Conservation (phyloP, 2,329 filamentous ascomycete genomes). For the Fonsecaea pugnacius region DNA sequence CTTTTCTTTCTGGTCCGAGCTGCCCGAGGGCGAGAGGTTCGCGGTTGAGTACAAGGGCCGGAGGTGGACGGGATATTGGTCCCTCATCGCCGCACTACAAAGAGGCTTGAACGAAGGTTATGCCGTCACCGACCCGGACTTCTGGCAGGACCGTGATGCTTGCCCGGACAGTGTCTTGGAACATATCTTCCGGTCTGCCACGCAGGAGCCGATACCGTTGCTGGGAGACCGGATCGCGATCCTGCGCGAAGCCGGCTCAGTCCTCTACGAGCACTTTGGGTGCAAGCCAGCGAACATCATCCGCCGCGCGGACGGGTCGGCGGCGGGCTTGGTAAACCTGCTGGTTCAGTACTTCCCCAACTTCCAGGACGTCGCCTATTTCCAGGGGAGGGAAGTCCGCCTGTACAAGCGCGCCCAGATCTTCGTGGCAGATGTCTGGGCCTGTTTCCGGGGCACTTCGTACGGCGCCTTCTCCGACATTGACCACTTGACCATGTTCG, state of each 20-base stretch:
- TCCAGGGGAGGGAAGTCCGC: slow-evolving; percentile 75
- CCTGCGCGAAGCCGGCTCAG: slow-evolving; percentile 77
- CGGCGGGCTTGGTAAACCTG: slow-evolving; percentile 82
- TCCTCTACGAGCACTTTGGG: slow-evolving; percentile 79
- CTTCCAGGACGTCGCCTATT: slow-evolving; percentile 79
- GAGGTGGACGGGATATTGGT: slow-evolving; percentile 94
- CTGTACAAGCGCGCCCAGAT: slow-evolving; percentile 96
- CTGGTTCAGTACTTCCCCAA: slow-evolving; percentile 74
- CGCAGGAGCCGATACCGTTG: slow-evolving; percentile 83
- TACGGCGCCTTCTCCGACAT: slow-evolving; percentile 88
- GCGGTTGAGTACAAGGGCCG: slow-evolving; percentile 79
- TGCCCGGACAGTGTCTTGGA: slow-evolving; percentile 74
- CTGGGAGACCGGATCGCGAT: slow-evolving; percentile 77
- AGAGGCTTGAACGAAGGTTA: slow-evolving; percentile 87
- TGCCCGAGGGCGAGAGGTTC: slow-evolving; percentile 72
- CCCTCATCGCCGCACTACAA: slow-evolving; percentile 83
- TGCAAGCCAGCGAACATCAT: slow-evolving; percentile 76
- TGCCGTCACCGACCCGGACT: slow-evolving; percentile 84
- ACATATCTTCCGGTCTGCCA: slow-evolving; percentile 83
- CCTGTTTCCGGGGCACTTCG: slow-evolving; percentile 80
- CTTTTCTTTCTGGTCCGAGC: slow-evolving; percentile 93
- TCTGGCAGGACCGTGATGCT: slow-evolving; percentile 77
- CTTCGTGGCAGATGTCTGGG: slow-evolving; percentile 94
- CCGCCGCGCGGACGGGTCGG: slow-evolving; percentile 73
- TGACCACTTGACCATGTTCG: slow-evolving; percentile 91